Conservation (phyloP, 805 yeast genomes). For the Suhomyces sp. region DNA sequence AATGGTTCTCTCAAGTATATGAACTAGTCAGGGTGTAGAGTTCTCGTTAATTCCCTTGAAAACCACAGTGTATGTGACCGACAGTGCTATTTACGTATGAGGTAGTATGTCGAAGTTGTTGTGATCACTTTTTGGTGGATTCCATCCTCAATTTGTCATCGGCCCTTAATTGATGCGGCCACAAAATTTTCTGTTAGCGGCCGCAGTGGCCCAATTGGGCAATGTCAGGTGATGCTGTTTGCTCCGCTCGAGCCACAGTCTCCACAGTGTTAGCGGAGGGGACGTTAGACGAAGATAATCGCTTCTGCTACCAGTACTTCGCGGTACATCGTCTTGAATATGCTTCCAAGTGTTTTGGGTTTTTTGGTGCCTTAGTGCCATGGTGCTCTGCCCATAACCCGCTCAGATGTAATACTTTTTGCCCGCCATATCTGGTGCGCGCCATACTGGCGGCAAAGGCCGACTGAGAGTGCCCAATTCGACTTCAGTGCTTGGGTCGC, state of each 20-base stretch:
- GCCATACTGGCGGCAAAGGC: background rate
- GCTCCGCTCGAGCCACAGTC: background rate
- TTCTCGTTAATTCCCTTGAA: background rate
- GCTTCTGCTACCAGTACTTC: too few relatives aligned
- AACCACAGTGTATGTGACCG: background rate
- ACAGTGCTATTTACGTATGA: background rate
- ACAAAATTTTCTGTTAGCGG: constrained; percentile 6
- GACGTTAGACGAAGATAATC: too few relatives aligned
- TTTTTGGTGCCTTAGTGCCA: too few relatives aligned
- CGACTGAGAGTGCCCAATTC: background rate
- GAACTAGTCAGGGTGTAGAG: background rate
- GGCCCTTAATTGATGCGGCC: constrained; percentile 10
- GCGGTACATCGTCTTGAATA: too few relatives aligned
- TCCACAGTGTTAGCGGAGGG: background rate
- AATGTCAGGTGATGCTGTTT: constrained; percentile 10
- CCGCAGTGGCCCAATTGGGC: constrained; percentile 10
- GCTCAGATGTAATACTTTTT: background rate
- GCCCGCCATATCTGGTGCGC: background rate
- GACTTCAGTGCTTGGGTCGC: background rate
- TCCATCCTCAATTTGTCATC: constrained; percentile 2
- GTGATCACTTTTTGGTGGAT: background rate
- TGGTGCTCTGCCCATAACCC: background rate
- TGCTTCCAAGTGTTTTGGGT: too few relatives aligned
- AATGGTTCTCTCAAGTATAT: background rate
- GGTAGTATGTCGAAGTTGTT: background rate